Conservation (phyloP, 805 yeast genomes). For the Candida chauliodis region DNA sequence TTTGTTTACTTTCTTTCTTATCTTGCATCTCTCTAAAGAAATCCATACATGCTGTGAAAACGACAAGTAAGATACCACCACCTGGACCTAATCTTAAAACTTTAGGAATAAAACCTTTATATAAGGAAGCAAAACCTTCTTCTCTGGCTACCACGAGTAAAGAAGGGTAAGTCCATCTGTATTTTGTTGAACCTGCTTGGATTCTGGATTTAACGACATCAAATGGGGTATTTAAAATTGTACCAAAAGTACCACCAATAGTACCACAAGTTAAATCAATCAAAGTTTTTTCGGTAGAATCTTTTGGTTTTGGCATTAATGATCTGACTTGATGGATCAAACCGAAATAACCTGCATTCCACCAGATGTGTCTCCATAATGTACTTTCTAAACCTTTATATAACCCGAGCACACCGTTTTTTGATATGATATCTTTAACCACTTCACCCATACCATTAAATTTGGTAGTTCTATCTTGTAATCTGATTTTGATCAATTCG, state of each 20-base stretch:
- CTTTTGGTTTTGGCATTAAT: slow-evolving; percentile 73
- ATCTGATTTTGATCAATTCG: slow-evolving; percentile 89
- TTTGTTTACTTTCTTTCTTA: slow-evolving; percentile 13
- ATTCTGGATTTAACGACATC: slow-evolving; percentile 97
- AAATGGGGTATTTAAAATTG: slow-evolving; percentile 92
- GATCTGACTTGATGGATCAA: slow-evolving; percentile 82
- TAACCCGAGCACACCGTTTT: slow-evolving; percentile 78
- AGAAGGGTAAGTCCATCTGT: slow-evolving; percentile 89
- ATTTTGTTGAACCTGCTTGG: slow-evolving; percentile 86
- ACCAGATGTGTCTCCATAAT: slow-evolving; percentile 90
- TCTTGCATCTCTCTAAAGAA: slow-evolving; percentile 67
- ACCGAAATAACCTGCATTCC: slow-evolving; percentile 99
- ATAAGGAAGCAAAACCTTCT: slow-evolving; percentile 89
- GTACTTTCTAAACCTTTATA: slow-evolving; percentile 97
- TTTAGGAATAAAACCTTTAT: slow-evolving; percentile 96
- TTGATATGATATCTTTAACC: slow-evolving; percentile 61
- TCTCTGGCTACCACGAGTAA: slow-evolving; percentile 71
- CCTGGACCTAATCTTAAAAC: slow-evolving; percentile 98
- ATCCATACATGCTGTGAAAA: slow-evolving; percentile 93
- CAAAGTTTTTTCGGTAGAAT: slow-evolving; percentile 67
- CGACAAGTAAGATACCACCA: slow-evolving; percentile 96
- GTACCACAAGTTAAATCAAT: slow-evolving; percentile 91
- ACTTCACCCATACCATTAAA: slow-evolving; percentile 86
- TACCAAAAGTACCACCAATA: slow-evolving; percentile 96
- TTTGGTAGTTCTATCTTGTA: slow-evolving; percentile 82